Percentiles rank a stretch among this genome's conserved stretches.
phyloP scores from a whole-genome alignment of 2,329 filamentous ascomycete genomes.

The Rhynchosporium secalis region DNA sequence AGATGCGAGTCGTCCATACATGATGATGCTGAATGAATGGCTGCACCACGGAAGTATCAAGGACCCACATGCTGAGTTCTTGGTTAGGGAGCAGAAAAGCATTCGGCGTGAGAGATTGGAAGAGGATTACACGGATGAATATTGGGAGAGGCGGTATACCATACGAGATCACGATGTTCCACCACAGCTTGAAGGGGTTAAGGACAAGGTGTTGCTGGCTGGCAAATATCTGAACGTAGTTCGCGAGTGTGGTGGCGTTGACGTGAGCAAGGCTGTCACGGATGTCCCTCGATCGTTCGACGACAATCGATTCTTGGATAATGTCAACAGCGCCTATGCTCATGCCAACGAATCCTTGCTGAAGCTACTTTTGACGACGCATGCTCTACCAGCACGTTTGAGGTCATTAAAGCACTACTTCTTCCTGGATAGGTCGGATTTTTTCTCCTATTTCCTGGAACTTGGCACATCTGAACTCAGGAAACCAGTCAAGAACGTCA shows the following conservation, averaged over 20 bases:
- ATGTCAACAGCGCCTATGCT: conserved; percentile 92
- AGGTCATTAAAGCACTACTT: conserved; percentile 97
- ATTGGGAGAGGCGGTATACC: conserved; percentile 98
- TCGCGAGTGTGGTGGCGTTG: conserved; percentile 92
- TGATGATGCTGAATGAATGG: conserved; percentile 99
- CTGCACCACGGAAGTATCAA: conserved; percentile 93
- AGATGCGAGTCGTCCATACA: conserved; percentile 91
- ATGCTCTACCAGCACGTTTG: conserved; percentile 82
- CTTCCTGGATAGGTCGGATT: conserved; percentile 96
- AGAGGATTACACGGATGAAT: conserved; percentile 97
- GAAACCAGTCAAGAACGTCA: conserved; percentile 85
- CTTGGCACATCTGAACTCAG: conserved; percentile 85
- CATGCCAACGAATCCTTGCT: conserved; percentile 93
- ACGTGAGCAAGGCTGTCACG: conserved; percentile 82
- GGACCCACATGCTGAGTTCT: conserved; percentile 89
- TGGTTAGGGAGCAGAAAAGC: conserved; percentile 94
- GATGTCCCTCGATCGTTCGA: conserved; percentile 93
- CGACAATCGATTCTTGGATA: conserved; percentile 88
- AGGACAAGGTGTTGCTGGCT: conserved; percentile 90
- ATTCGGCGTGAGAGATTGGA: conserved; percentile 88
- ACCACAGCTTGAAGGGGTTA: conserved; percentile 85
- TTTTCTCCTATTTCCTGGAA: conserved; percentile 97
- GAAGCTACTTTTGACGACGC: conserved; percentile 86
- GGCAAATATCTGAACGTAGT: conserved; percentile 99
- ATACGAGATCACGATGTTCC: conserved; percentile 89